Base-by-base conservation (phyloP, 495 filamentous ascomycete genomes). In the Glarea lozoyensis region DNA sequence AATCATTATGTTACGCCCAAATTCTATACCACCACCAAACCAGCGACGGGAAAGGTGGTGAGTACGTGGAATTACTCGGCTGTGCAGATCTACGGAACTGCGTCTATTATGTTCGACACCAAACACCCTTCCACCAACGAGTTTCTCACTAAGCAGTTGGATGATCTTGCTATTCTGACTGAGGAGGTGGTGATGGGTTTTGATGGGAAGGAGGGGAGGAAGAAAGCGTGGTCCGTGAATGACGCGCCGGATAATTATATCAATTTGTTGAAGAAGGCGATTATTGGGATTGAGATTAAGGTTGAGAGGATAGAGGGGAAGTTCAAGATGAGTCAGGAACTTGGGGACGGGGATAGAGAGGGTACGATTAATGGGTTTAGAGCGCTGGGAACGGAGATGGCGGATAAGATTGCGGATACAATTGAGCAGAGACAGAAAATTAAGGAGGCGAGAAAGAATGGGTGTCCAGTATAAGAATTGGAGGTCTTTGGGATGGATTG, bases 31-130 rank as follows among this genome's bases (percentile, higher is more conserved):
- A 66, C 72, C 46, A 74, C 75, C 6, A 79, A 79, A 47, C 72
- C 69, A 1, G 53, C 39, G 2, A 73, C 67, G 0, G 72, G 64
- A 4, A 80, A 78, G 46, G 73, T 79, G 1, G 75, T 76, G 2
- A 74, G 74, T 1, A 81, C 76, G 4, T 80, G 76, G 76, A 73
- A 78, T 50, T 81, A 79, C 46, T 55, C 71, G 1, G 75, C 73
- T 10, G 75, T 66, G 0, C 72, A 78, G 40, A 69, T 62, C 4
- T 78, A 78, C 49, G 75, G 76, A 10, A 64, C 54, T 0, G 62
- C 64, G 3, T 67, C 44, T 0, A 56, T 81, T 15, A 73, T 62
- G 46, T 62, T 58, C 42, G 67, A 76, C 42, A 40, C 60, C 0
- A 57, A 57, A 12, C 40, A 58, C 2, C 41, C 48, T 1, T 56